Percentiles rank a stretch among this genome's conserved stretches.
These are phyloP conservation scores for Cymodocea nodosa DNA, from an alignment of 116 monocot genomes.

Conservation along the genomic window DNA sequence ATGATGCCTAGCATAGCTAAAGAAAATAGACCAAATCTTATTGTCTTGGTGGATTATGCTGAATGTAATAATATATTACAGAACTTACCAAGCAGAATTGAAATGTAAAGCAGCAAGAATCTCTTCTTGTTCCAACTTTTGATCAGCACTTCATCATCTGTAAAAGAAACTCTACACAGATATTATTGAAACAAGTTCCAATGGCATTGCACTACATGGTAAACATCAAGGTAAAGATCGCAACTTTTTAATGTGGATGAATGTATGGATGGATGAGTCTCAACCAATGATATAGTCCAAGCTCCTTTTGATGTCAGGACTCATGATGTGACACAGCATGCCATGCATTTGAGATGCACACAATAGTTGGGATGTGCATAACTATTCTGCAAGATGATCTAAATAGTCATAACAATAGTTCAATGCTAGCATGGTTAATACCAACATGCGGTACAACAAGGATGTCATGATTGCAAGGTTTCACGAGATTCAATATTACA, in stretches of 20 bases:
- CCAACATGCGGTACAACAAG: background rate
- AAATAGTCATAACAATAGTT: background rate
- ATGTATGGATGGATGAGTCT: constrained; percentile 9
- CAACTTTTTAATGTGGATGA: constrained; percentile 3
- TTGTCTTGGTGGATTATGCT: too few relatives aligned
- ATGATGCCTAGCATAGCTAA: too few relatives aligned
- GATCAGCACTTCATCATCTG: constrained; percentile 5
- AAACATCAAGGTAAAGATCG: background rate
- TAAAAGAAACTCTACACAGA: constrained; percentile 2
- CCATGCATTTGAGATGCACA: background rate
- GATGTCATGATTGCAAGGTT: background rate
- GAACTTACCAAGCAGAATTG: constrained; percentile 1
- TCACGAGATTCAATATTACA: background rate
- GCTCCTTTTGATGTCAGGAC: constrained; percentile 1
- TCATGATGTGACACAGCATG: constrained; percentile 3
- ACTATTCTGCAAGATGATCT: background rate
- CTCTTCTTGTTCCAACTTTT: background rate
- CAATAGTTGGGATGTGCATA: background rate
- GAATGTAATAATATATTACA: background rate
- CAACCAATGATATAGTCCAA: constrained; percentile 5
- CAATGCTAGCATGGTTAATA: constrained; percentile 4
- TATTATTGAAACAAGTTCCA: constrained; percentile 4
- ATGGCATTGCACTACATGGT: background rate
- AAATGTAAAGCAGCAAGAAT: background rate
- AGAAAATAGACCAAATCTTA: too few relatives aligned